Base-by-base conservation (phyloP, 1,284 basidiomycete species). In the Boletus mariae region DNA sequence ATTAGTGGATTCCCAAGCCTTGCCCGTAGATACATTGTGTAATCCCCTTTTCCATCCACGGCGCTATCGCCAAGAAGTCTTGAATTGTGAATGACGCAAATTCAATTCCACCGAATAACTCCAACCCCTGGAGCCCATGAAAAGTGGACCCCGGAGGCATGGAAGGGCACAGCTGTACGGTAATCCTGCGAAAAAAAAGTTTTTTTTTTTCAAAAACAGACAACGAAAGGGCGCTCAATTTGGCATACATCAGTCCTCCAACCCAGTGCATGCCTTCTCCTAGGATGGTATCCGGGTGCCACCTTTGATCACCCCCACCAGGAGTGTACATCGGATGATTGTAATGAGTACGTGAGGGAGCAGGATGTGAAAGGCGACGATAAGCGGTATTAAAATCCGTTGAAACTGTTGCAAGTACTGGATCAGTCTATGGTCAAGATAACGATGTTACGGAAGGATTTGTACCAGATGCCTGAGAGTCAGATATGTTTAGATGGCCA, bases 301-400 rank as follows among this genome's bases (percentile, higher is more conserved):
- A 87, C 29, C 88, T 79, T 58, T 75, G 76, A 65, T 91, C 87
- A 26, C 73, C 73, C 9, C 83, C 86, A 1, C 86, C 82, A 0
- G 82, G 76, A 6, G 88, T 89, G 62, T 79, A 83, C 60, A 84
- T 83, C 7, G 89, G 89, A 68, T 90, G 91, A 47, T 84, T 79
- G 10, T 66, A 61, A 64, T 87, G 80, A 2, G 72, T 73, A 23
- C 58, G 58, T 9, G 78, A 73, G 32, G 89, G 87, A 23, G 77
- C 65, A 8, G 88, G 88, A 54, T 79, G 73, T 15, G 68, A 75
- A 51, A 87, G 67, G 20, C 71, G 76, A 49, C 69, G 64, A 60
- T 81, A 79, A 41, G 64, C 57, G 25, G 40, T 11, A 40, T 45
- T 41, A 15, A 32, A 34, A 32, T 45, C n/a, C 40, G 34, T 44